phyloP scores from a whole-genome alignment of 2,329 filamentous ascomycete genomes.

The Penicillium digitatum region DNA sequence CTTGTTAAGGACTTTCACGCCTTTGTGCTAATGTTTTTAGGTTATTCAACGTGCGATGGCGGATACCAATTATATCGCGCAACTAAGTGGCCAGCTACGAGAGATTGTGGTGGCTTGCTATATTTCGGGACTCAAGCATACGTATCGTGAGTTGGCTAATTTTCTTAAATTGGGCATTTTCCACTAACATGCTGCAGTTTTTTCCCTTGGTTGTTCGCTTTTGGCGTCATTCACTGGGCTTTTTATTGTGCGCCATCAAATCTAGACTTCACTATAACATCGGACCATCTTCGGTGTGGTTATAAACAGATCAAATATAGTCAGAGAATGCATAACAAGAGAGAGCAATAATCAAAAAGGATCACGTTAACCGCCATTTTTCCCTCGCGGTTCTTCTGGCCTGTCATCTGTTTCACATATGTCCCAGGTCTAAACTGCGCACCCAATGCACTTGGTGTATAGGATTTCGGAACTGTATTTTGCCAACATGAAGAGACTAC shows the following conservation, averaged over 20 bases:
- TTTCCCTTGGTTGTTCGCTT: constrained; percentile 19
- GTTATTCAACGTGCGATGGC: constrained; percentile 42
- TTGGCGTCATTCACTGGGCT: constrained; percentile 18
- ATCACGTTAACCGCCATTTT: too few relatives aligned
- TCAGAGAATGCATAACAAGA: too few relatives aligned
- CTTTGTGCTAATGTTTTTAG: constrained; percentile 23
- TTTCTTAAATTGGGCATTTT: background rate
- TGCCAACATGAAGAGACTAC: too few relatives aligned
- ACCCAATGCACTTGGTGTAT: too few relatives aligned
- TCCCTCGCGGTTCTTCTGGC: too few relatives aligned
- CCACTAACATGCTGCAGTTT: constrained; percentile 6
- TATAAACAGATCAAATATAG: too few relatives aligned
- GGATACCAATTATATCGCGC: constrained; percentile 41
- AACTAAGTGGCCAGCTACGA: constrained; percentile 23
- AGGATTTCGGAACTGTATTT: too few relatives aligned
- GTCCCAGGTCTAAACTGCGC: too few relatives aligned
- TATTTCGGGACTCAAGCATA: constrained; percentile 26
- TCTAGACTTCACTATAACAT: constrained; percentile 5
- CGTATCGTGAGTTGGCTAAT: constrained; percentile 24
- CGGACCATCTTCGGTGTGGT: too few relatives aligned
- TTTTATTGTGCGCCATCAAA: constrained; percentile 18
- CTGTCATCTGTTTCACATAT: too few relatives aligned
- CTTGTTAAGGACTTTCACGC: too few relatives aligned
- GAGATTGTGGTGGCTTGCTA: constrained; percentile 30
- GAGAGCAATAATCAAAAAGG: too few relatives aligned